Percentiles rank a stretch among this genome's conserved stretches.
phyloP scores from a whole-genome alignment of 148 eudicot species.

The Fallopia convolvulus region DNA sequence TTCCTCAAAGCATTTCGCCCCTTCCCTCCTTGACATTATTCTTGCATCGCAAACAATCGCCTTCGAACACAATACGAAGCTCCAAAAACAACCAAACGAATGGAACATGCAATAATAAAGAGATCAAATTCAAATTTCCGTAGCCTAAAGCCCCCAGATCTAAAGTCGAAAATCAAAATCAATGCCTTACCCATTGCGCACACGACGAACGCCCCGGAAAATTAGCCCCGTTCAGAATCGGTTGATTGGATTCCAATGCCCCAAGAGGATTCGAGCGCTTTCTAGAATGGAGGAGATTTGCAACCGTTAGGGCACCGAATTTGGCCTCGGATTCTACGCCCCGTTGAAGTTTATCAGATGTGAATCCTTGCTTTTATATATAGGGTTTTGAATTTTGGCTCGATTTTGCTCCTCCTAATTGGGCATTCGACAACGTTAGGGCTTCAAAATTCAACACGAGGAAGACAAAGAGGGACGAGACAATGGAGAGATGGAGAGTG shows the following conservation, averaged over 20 bases:
- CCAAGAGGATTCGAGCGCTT: background rate
- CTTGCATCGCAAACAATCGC: background rate
- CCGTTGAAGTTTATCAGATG: background rate
- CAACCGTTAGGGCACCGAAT: background rate
- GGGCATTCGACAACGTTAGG: conserved; percentile 2
- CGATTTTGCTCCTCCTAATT: background rate
- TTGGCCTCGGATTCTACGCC: conserved; percentile 1
- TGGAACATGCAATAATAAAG: background rate
- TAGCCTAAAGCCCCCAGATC: background rate
- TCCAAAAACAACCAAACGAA: background rate
- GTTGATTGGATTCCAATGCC: background rate
- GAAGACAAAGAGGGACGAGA: conserved; percentile 6
- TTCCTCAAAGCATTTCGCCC: background rate
- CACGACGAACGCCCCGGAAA: background rate
- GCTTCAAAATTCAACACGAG: conserved; percentile 1
- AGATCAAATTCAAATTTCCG: background rate
- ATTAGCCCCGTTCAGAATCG: background rate
- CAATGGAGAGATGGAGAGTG: conserved; percentile 1
- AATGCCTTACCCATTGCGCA: background rate
- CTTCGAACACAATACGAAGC: background rate
- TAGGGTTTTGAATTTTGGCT: background rate
- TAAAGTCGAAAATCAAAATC: background rate
- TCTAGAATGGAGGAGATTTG: background rate
- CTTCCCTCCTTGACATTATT: background rate
- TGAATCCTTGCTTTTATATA: background rate